Percentiles rank a stretch among this genome's conserved stretches.
phyloP scores from a whole-genome alignment of 768 basidiomycete species.

The Calocybe cyanea region DNA sequence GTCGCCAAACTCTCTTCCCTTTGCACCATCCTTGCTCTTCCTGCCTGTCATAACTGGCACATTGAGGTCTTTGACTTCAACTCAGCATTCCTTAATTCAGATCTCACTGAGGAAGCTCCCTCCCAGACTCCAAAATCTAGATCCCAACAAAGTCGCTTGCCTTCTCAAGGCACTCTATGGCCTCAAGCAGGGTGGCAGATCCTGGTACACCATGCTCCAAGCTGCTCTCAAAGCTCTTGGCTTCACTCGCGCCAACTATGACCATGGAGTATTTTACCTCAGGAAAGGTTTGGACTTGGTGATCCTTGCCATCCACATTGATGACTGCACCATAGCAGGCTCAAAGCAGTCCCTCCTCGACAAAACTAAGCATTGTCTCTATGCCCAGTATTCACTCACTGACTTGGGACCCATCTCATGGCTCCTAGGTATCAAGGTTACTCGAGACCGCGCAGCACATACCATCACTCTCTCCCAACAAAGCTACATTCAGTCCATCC shows the following conservation, averaged over 20 bases:
- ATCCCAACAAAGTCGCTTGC: conserved; percentile 8
- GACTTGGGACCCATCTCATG: conserved; percentile 25
- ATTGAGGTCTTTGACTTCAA: conserved; percentile 2
- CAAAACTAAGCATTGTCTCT: neutral
- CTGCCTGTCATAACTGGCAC: neutral
- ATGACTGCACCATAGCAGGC: conserved; percentile 3
- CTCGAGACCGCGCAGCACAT: conserved; percentile 1
- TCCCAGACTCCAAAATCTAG: conserved; percentile 3
- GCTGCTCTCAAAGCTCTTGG: too few species aligned
- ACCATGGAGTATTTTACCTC: too few species aligned
- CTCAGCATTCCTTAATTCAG: conserved; percentile 1
- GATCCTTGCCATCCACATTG: conserved; percentile 3
- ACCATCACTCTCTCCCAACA: conserved; percentile 3
- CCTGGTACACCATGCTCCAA: too few species aligned
- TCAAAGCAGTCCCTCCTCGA: neutral
- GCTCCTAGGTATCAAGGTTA: too few species aligned
- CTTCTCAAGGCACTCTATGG: too few species aligned
- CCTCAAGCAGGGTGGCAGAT: too few species aligned
- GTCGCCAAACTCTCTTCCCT: conserved; percentile 13
- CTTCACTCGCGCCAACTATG: too few species aligned
- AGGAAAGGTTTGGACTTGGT: neutral
- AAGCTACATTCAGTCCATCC: conserved; percentile 3
- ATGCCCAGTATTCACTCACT: conserved; percentile 17
- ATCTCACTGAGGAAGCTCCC: neutral
- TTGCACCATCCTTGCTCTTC: conserved; percentile 17